Evolutionary conservation across 352 stramenopile genomes (phyloP).

Genomic region (Phytophthora macrochlamydospora): DNA sequence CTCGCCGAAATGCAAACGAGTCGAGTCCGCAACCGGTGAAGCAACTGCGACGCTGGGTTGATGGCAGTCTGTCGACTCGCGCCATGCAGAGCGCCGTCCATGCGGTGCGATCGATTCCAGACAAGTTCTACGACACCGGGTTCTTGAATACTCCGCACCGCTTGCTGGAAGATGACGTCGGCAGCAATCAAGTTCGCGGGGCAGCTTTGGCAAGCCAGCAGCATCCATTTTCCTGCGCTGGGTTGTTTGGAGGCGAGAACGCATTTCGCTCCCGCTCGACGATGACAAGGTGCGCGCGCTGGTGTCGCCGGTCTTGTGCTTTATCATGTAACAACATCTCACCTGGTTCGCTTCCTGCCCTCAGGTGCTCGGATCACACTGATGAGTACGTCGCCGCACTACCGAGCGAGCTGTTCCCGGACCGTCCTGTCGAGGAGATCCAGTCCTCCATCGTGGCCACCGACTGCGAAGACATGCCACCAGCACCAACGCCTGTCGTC

Average conservation of each 20-base stretch:
- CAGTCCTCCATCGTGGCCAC: conserved; percentile 25
- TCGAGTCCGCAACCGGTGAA: conserved; percentile 4
- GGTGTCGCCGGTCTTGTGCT: not conserved
- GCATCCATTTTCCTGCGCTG: conserved; percentile 3
- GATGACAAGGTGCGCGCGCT: conserved; percentile 20
- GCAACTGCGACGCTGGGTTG: not conserved
- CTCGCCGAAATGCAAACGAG: conserved; percentile 1
- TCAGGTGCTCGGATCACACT: too few relatives aligned
- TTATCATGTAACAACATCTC: conserved; percentile 4
- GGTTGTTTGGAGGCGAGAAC: conserved; percentile 7
- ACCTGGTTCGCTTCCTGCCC: not conserved
- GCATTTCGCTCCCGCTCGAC: conserved; percentile 14
- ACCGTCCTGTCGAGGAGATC: conserved; percentile 3
- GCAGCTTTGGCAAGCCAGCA: not conserved
- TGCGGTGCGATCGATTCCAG: conserved; percentile 17
- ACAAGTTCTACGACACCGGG: conserved; percentile 30
- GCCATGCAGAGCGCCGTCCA: conserved; percentile 17
- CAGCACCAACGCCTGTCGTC: not conserved
- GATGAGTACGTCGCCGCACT: conserved; percentile 18
- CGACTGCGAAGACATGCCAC: conserved; percentile 13
- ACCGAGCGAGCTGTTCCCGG: conserved; percentile 9
- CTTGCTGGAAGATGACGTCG: conserved; percentile 21
- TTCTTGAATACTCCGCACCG: conserved; percentile 27
- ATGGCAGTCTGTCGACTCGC: conserved; percentile 6
- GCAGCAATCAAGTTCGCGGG: conserved; percentile 1